Evolutionary conservation across 2,329 filamentous ascomycete genomes (phyloP).

Genomic region (Cercospora berteroae): DNA sequence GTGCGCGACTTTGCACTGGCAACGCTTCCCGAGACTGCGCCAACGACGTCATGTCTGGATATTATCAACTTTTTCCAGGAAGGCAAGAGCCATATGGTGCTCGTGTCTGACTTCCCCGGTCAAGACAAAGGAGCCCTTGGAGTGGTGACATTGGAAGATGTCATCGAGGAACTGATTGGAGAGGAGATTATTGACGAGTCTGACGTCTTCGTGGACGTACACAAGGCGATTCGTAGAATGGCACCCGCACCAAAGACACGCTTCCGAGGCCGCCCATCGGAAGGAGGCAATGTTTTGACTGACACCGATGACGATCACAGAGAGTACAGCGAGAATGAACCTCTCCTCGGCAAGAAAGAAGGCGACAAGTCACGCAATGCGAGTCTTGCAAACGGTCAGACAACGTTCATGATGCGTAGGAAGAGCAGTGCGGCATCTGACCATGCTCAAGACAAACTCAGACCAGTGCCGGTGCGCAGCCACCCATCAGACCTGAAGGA

Average conservation of each 20-base stretch:
- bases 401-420: conserved; percentile 47
- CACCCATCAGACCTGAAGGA: conserved; percentile 56
- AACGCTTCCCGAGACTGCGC: conserved; percentile 88
- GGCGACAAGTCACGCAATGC: conserved; percentile 27
- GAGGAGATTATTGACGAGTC: conserved; percentile 99
- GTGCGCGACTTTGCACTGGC: conserved; percentile 90
- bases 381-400: conserved; percentile 39
- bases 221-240: conserved; percentile 92
- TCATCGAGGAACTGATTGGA: conserved; percentile 97
- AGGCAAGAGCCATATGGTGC: conserved; percentile 97
- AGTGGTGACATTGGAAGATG: conserved; percentile 93
- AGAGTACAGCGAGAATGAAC: conserved; percentile 32
- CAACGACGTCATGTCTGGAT: conserved; percentile 93
- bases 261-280: conserved; percentile 25
- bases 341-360: conserved; percentile 30
- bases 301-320: conserved; percentile 25
- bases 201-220: conserved; percentile 95
- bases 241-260: conserved; percentile 74
- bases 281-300: conserved; percentile 18
- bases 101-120: conserved; percentile 89
- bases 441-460: conserved; percentile 24
- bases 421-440: conserved; percentile 45
- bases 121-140: conserved; percentile 86
- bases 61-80: conserved; percentile 99
- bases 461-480: conserved; percentile 46